Evolutionary conservation across 2,329 filamentous ascomycete species (phyloP).

Genomic region (Sordariomycetes sp.): DNA sequence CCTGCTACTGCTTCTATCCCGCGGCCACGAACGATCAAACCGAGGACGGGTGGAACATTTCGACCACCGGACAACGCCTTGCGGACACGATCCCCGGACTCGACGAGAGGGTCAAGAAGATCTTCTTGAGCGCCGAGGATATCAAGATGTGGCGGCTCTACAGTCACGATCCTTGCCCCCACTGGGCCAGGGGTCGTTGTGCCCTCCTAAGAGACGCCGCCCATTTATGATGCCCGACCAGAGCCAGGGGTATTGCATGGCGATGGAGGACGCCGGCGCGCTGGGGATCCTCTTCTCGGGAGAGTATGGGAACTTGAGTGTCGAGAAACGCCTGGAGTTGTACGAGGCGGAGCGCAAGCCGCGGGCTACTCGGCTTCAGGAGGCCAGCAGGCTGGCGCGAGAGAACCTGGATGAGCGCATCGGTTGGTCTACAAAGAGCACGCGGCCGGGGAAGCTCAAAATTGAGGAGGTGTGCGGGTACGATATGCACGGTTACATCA

Average conservation of each 20-base stretch:
- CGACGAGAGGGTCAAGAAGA: not conserved
- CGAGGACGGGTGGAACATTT: not conserved
- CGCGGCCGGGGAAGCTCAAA: too few relatives aligned
- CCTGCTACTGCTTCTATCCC: not conserved
- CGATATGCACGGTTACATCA: too few relatives aligned
- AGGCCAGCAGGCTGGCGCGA: not conserved
- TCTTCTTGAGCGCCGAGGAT: not conserved
- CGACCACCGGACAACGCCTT: not conserved
- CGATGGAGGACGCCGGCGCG: not conserved
- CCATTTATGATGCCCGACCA: not conserved
- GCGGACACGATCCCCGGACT: not conserved
- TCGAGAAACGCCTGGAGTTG: not conserved
- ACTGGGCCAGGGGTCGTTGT: not conserved
- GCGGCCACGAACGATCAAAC: not conserved
- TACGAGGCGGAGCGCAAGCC: not conserved
- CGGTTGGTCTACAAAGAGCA: not conserved
- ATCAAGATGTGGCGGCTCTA: not conserved
- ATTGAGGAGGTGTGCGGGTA: too few relatives aligned
- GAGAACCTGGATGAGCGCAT: not conserved
- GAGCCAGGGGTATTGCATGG: not conserved
- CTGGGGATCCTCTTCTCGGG: not conserved
- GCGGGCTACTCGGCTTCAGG: not conserved
- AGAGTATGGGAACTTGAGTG: not conserved
- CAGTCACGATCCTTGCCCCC: not conserved
- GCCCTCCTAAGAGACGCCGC: not conserved